Evolutionary conservation across 371 early-diverging fungal species (phyloP).

Genomic region (Dentiscutata heterogama): DNA sequence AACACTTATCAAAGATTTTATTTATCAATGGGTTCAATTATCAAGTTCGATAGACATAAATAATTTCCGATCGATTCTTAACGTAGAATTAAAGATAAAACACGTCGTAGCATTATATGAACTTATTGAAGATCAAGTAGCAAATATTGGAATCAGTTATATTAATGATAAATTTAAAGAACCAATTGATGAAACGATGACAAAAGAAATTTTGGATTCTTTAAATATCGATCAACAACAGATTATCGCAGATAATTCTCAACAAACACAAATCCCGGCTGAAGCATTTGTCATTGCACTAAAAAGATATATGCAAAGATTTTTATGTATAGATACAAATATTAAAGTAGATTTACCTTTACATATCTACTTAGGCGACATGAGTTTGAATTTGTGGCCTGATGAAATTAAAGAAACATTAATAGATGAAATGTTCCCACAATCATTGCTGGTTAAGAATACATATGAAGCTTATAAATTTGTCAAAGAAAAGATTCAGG

Average conservation of each 20-base stretch:
- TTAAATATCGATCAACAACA: background rate
- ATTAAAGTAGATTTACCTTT: background rate
- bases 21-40: constrained; percentile 13
- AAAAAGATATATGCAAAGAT: constrained; percentile 35
- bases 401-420: background rate
- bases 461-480: constrained; percentile 8
- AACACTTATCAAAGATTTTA: background rate
- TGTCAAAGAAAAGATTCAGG: background rate
- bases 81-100: constrained; percentile 6
- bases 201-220: background rate
- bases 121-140: constrained; percentile 39
- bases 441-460: background rate
- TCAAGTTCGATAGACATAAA: background rate
- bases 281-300: constrained; percentile 28
- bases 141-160: background rate
- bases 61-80: background rate
- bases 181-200: background rate
- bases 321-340: background rate
- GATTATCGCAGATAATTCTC: background rate
- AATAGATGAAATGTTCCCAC: constrained; percentile 11
- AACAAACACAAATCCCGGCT: constrained; percentile 18
- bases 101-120: constrained; percentile 40
- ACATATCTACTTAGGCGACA: background rate
- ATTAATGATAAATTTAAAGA: constrained; percentile 36
- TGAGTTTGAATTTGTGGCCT: constrained; percentile 30